Base-by-base conservation (phyloP, 2,329 filamentous ascomycete species). In the Botrytis squamosa region DNA sequence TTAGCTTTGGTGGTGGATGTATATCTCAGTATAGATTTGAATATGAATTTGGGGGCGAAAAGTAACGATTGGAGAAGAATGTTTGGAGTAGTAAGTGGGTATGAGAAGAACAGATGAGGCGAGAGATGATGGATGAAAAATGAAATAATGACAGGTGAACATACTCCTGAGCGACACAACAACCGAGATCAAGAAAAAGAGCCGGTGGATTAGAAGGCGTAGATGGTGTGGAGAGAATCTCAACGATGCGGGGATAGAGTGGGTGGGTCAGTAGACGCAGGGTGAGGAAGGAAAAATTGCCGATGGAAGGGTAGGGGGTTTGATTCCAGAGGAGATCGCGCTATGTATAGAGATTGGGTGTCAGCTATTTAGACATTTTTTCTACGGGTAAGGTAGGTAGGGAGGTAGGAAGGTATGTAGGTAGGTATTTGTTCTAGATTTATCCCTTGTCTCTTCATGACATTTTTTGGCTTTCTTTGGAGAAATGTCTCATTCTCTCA, bases 91-190 rank as follows among this genome's bases (percentile, higher is more conserved):
- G n/a, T 12, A 18, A 49, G 29, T 18, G 25, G 22, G 46, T 8
- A 55, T n/a, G 7, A 55, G 36, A 55, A 67, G 4, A 16, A 18
- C 12, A 18, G 20, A 18, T 5, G 22, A 25, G 29, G 36, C 7
- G 64, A 22, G 42, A 40, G 12, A n/a, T 62, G 33, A 62, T 38
- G 33, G 25, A 42, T 22, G 0, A 42, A 6, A 14, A 25, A 25
- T 22, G 57, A 6, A 46, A 44, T 10, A 12, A 70, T 44, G 22
- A 69, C 33, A 18, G 7, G 8, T 18, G 10, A 25, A 62, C 64
- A 18, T 73, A 73, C 71, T 84, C 82, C 74, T 83, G 82, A 0
- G 81, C 83, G 40, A 84, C 80, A 74, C 82, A 83, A 66, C 82
- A 83, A 22, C 82, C 83, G 1, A 84, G 75, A 74, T 84, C 83